Base-by-base conservation (phyloP, 2,329 filamentous ascomycete species). In the Trichoderma arundinaceum region DNA sequence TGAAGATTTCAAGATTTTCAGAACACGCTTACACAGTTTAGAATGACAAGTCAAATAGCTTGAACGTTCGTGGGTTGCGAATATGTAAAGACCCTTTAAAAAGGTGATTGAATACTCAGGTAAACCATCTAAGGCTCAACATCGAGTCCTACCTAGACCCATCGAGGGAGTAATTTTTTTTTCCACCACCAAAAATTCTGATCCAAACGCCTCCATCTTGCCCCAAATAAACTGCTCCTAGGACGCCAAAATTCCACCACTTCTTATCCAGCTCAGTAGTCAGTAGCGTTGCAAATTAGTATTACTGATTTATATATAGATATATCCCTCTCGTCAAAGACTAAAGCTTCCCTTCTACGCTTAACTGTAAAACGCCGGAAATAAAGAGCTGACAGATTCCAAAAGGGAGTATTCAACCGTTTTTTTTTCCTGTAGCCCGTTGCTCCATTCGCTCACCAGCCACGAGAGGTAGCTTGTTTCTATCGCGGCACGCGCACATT, bases 401-500 rank as follows among this genome's bases (percentile, higher is more conserved):
- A 28, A 28, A 28, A 28, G 9, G 43, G 19, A 9, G 32, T 17
- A 7, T 38, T 19, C 32, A 19, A 1, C 41, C 8, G 4, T 19
- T 13, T 44, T 15, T 17, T 41, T 33, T 12, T 7, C 13, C 7
- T 53, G 17, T 15, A 17, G 32, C 28, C 8, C 3, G 15, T 19
- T 10, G n/a, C 17, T 17, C n/a, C 7, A 46, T 19, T 38, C 49
- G 28, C 28, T 38, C 32, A 8, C 10, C 17, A 7, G 9, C 2
- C 13, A 33, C 39, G 32, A 13, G 7, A 13, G 7, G n/a, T 19
- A 43, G 22, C 38, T 19, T 17, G 15, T 12, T 5, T 38, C 10
- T 52, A 61, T 43, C 58, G 44, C 9, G 19, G 52, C n/a, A 53
- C 67, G 7, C 70, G 70, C 51, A 60, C 68, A 10, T 43, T 64